phyloP scores from a whole-genome alignment of 148 eudicot species.

The Rhododendron ovatum region DNA sequence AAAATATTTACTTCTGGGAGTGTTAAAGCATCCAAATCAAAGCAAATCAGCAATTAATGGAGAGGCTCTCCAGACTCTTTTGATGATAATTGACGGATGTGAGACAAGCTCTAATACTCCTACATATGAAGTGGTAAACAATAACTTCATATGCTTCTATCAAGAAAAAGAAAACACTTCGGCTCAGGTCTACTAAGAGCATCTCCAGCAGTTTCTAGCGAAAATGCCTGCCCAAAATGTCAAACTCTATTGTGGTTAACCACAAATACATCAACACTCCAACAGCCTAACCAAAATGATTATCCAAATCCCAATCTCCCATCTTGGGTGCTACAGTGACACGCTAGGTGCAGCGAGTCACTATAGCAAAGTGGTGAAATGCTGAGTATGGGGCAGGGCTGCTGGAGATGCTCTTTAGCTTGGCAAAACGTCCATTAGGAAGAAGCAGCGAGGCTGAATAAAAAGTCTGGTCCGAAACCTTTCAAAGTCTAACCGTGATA shows the following conservation, averaged over 20 bases:
- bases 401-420: neutral
- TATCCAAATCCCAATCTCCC: neutral
- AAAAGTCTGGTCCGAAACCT: neutral
- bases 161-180: neutral
- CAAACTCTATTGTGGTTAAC: neutral
- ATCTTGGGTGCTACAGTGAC: neutral
- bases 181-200: neutral
- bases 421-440: too few species aligned
- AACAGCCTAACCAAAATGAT: neutral
- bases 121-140: neutral
- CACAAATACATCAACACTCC: neutral
- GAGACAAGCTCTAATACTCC: neutral
- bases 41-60: neutral
- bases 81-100: neutral
- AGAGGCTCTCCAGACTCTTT: neutral
- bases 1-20: neutral
- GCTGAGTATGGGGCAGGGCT: neutral
- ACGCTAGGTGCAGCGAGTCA: neutral
- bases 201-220: neutral
- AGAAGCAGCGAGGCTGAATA: neutral
- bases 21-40: neutral
- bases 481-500: neutral
- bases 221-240: neutral
- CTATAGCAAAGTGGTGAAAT: neutral
- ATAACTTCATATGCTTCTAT: neutral